These are phyloP conservation scores for Sutorius australiensis DNA, from an alignment of 768 basidiomycete genomes.

Conservation along the genomic window DNA sequence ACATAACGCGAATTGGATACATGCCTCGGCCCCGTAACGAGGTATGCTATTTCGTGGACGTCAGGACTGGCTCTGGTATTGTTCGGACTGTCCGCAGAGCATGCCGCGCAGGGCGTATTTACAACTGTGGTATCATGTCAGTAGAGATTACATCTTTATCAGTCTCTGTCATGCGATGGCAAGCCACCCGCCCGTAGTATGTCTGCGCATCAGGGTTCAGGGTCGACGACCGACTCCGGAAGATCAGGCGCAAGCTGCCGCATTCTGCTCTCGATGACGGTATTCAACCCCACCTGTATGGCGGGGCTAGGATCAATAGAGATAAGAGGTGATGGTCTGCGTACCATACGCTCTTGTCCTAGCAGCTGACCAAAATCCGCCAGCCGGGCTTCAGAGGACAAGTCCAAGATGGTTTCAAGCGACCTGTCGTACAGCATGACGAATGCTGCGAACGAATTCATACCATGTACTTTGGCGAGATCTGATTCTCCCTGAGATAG, in stretches of 20 bases:
- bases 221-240: slow-evolving; percentile 10
- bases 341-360: slow-evolving; percentile 51
- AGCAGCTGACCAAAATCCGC: slow-evolving; percentile 44
- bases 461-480: slow-evolving; percentile 51
- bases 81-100: slow-evolving; percentile 21
- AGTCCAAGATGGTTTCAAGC: slow-evolving; percentile 53
- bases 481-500: slow-evolving; percentile 54
- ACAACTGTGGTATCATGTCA: slow-evolving; percentile 28
- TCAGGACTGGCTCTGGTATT: slow-evolving; percentile 15
- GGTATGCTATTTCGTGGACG: slow-evolving; percentile 1
- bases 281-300: slow-evolving; percentile 34
- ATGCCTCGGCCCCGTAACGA: slow-evolving; percentile 8
- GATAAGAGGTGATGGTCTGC: slow-evolving; percentile 22
- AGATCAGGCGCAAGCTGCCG: slow-evolving; percentile 25
- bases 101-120: slow-evolving; percentile 14
- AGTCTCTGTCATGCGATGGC: slow-evolving; percentile 7
- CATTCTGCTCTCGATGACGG: slow-evolving; percentile 33
- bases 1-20: slow-evolving; percentile 6
- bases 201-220: slow-evolving; percentile 12
- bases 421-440: slow-evolving; percentile 54
- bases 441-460: slow-evolving; percentile 71
- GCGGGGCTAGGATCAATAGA: slow-evolving; percentile 5
- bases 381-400: slow-evolving; percentile 45
- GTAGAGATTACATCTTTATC: slow-evolving; percentile 30
- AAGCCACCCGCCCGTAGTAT: slow-evolving; percentile 2